Percentiles rank a stretch among this genome's conserved stretches.
Conservation (phyloP, 768 basidiomycete species). For the Austroboletus eburneus region DNA sequence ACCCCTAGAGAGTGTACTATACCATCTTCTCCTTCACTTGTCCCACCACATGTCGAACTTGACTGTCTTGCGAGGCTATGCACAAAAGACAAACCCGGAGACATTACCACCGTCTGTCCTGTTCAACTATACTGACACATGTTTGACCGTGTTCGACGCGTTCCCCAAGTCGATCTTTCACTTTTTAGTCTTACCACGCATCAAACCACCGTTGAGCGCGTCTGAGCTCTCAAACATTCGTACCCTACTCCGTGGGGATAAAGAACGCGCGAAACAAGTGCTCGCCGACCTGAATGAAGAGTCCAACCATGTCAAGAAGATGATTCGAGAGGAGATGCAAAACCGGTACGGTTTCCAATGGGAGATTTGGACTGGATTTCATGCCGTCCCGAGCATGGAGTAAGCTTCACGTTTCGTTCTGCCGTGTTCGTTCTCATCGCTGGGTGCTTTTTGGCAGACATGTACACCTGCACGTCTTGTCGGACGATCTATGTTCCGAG, state of each 20-base stretch:
- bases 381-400: conserved; percentile 84
- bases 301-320: conserved; percentile 49
- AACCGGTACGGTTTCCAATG: conserved; percentile 70
- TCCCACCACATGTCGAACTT: conserved; percentile 35
- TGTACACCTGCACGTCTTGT: conserved; percentile 82
- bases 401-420: conserved; percentile 36
- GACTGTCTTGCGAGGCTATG: conserved; percentile 60
- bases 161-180: conserved; percentile 87
- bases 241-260: conserved; percentile 52
- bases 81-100: conserved; percentile 42
- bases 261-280: conserved; percentile 49
- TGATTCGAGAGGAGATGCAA: conserved; percentile 79
- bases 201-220: conserved; percentile 27
- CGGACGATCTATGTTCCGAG: conserved; percentile 67
- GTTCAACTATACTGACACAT: conserved; percentile 49
- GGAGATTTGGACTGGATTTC: conserved; percentile 80
- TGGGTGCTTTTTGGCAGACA: conserved; percentile 49
- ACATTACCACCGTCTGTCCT: conserved; percentile 57
- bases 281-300: conserved; percentile 51
- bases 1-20: conserved; percentile 13
- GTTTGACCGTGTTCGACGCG: conserved; percentile 67
- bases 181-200: conserved; percentile 78
- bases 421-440: neutral
- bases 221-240: conserved; percentile 50
- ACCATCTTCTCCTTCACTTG: neutral